A percentile compares a stretch with the other conserved stretches of the same genome.
Evolutionary conservation across 192 early-diverging fungal genomes (phyloP).

Genomic region (Coemansia sp.): DNA sequence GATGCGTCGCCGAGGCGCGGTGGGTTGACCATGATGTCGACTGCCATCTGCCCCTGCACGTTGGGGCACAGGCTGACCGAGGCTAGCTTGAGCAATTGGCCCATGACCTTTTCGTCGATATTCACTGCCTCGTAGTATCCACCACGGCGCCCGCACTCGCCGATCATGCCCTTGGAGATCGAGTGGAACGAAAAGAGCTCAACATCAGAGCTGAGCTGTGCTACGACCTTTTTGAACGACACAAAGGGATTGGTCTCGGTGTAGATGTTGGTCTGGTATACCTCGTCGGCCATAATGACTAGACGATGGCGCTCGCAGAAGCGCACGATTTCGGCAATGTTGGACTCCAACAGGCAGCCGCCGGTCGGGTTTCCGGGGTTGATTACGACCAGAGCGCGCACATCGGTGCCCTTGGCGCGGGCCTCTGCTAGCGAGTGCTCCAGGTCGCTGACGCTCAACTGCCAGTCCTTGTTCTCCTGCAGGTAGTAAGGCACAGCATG

Average conservation of each 20-base stretch:
- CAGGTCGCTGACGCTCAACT: constrained; percentile 69
- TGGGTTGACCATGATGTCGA: constrained; percentile 90
- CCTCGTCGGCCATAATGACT: constrained; percentile 93
- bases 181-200: constrained; percentile 97
- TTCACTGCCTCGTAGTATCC: constrained; percentile 96
- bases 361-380: constrained; percentile 99
- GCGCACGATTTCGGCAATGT: constrained; percentile 86
- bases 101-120: constrained; percentile 72
- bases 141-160: constrained; percentile 96
- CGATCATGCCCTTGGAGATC: constrained; percentile 97
- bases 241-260: constrained; percentile 78
- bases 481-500: constrained; percentile 89
- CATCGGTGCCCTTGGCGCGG: constrained; percentile 70
- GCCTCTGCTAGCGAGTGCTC: constrained; percentile 62
- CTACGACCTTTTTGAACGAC: constrained; percentile 94
- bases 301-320: constrained; percentile 83
- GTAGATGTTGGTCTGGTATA: constrained; percentile 98
- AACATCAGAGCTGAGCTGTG: constrained; percentile 68
- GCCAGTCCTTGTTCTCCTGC: constrained; percentile 84
- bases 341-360: constrained; percentile 74
- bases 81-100: constrained; percentile 90
- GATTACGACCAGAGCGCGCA: constrained; percentile 93
- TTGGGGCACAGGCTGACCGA: constrained; percentile 93
- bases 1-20: constrained; percentile 78
- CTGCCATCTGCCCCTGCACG: constrained; percentile 91